These are phyloP conservation scores for Hymenoscyphus infarciens DNA, from an alignment of 2,329 filamentous ascomycete genomes.

Conservation along the genomic window DNA sequence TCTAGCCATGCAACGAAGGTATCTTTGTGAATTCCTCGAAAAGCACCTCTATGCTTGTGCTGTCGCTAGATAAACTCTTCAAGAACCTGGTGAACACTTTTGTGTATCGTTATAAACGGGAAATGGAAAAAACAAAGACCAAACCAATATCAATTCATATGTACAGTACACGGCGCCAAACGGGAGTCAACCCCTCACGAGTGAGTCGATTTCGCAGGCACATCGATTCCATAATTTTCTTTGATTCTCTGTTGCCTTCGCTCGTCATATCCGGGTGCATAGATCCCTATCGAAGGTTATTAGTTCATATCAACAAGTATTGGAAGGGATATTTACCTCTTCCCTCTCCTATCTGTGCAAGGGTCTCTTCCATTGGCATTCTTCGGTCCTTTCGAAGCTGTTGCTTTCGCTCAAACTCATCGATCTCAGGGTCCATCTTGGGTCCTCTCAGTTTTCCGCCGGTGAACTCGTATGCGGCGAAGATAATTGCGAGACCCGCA, in stretches of 20 bases:
- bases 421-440: conserved; percentile 47
- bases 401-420: conserved; percentile 63
- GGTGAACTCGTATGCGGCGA: conserved; percentile 61
- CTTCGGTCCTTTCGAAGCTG: conserved; percentile 58
- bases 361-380: conserved; percentile 60
- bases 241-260: conserved; percentile 63
- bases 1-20: not conserved
- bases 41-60: not conserved
- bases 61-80: not conserved
- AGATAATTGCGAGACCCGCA: conserved; percentile 49
- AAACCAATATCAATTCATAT: conserved; percentile 18
- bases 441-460: conserved; percentile 54
- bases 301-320: not conserved
- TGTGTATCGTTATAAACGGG: not conserved
- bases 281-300: conserved; percentile 50
- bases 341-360: conserved; percentile 66
- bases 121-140: not conserved
- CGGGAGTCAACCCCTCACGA: not conserved
- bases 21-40: not conserved
- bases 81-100: not conserved
- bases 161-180: conserved; percentile 22
- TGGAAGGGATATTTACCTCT: conserved; percentile 48
- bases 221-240: conserved; percentile 67
- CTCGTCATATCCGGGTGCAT: conserved; percentile 64
- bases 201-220: conserved; percentile 37